Conservation (phyloP, 2,329 filamentous ascomycete genomes). For the Colletotrichum somersetense region DNA sequence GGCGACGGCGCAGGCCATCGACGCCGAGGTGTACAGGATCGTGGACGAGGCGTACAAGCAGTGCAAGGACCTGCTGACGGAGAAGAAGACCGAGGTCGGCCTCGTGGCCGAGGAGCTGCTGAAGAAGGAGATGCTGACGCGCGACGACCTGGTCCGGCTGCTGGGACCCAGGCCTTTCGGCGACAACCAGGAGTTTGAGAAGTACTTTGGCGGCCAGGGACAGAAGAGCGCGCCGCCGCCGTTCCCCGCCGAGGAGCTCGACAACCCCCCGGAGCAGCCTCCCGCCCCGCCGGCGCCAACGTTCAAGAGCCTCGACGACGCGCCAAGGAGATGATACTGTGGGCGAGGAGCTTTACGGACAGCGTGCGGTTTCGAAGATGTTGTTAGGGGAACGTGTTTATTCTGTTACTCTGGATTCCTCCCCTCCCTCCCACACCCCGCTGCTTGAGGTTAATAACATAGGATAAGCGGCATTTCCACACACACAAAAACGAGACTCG, state of each 20-base stretch:
- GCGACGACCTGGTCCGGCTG: conserved; percentile 92
- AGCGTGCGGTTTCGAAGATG: background rate
- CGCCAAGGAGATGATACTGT: conserved; percentile 43
- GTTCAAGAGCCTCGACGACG: conserved; percentile 44
- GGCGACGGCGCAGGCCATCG: conserved; percentile 91
- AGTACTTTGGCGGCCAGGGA: conserved; percentile 82
- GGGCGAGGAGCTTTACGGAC: background rate
- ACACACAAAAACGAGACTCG: background rate
- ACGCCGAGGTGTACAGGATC: conserved; percentile 90
- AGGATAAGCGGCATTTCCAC: background rate
- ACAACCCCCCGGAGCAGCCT: conserved; percentile 52
- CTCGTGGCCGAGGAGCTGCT: conserved; percentile 94
- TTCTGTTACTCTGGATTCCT: background rate
- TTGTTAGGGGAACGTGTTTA: background rate
- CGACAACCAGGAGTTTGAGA: conserved; percentile 89
- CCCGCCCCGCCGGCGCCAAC: conserved; percentile 48
- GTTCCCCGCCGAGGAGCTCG: conserved; percentile 61
- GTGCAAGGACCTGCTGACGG: conserved; percentile 84
- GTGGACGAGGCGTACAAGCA: conserved; percentile 93
- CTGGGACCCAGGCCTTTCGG: conserved; percentile 87
- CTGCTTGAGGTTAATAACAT: background rate
- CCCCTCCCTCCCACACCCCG: background rate
- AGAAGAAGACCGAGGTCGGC: conserved; percentile 90
- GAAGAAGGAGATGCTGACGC: conserved; percentile 88
- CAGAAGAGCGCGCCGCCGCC: conserved; percentile 70